Base-by-base conservation (phyloP, 164 flowering plant species). In the Cinnamomum micranthum region DNA sequence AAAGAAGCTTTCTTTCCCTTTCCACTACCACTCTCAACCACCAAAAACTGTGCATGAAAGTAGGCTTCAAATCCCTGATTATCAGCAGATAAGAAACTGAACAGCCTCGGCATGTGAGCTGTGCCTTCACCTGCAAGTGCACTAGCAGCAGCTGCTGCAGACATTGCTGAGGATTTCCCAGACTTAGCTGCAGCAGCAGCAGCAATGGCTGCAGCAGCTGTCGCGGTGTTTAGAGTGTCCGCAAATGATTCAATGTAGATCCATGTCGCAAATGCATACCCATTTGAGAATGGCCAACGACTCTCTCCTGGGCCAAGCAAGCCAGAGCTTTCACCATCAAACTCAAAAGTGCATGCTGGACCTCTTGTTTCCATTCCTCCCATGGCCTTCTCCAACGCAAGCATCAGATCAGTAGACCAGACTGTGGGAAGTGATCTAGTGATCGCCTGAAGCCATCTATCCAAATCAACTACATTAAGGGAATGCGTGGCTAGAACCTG, bases 111-210 rank as follows among this genome's bases (percentile, higher is more conserved):
- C 99, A 96, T 96, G 83, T 96, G 98, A 27, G 91, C 94, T 33
- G 98, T 93, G 69, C 99, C 99, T 86, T 96, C 99, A 73, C 99
- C 99, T 64, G 98, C 99, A 80, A 96, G 93, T 50, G 97, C 99
- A 88, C 98, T 96, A 23, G 99, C 99, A 80, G 99, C 99, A 72
- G 98, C 98, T 65, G 99, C 99, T 81, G 99, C 99, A 23, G 99
- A 94, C 95, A 96, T 86, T 7, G 97, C 91, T 50, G 99, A 93
- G 68, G 99, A 87, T 85, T 94, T 93, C 10, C 99, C 99, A n/a
- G 98, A 92, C 81, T 85, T 95, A 60, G 99, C 99, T 64, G 97
- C 97, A 73, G 99, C 98, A 60, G 98, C 98, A 33, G 94, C 97
- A 50, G 99, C 98, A 77, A 95, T 95, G 69, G 97, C 97, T 31